Evolutionary conservation across 371 early-diverging fungal genomes (phyloP).

Genomic region (Caulochytrium protostelioides): DNA sequence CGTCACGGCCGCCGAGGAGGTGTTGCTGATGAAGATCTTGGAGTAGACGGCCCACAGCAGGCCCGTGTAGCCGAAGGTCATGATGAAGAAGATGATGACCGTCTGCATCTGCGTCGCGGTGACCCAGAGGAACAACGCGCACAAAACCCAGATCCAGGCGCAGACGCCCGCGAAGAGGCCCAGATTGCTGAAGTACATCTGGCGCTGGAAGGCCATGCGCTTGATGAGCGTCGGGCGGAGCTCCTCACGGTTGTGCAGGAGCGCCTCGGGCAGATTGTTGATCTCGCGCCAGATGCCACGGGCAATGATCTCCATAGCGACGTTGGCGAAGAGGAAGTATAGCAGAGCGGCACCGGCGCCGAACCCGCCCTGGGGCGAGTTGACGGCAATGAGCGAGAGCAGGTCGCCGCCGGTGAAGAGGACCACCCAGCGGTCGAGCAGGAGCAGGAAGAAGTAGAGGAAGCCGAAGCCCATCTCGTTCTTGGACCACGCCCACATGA

Average conservation of each 20-base stretch:
- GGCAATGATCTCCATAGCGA: background rate
- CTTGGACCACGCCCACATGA: conserved; percentile 1
- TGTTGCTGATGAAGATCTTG: background rate
- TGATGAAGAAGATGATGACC: background rate
- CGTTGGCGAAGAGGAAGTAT: background rate
- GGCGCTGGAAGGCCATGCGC: too few relatives aligned
- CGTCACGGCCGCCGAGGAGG: background rate
- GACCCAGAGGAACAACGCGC: background rate
- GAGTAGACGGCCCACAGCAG: background rate
- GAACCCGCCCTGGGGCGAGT: background rate
- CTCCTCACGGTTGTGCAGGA: too few relatives aligned
- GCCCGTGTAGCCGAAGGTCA: conserved; percentile 1
- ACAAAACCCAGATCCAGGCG: background rate
- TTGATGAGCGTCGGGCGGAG: too few relatives aligned
- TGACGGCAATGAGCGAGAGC: background rate
- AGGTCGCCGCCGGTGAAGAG: conserved; percentile 1
- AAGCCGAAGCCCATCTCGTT: conserved; percentile 1
- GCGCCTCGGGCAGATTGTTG: too few relatives aligned
- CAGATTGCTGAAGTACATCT: too few relatives aligned
- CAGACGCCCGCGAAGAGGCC: too few relatives aligned
- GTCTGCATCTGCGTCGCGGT: background rate
- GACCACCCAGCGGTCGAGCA: conserved; percentile 2
- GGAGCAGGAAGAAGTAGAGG: conserved; percentile 1
- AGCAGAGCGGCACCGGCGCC: conserved; percentile 1
- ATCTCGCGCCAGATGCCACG: background rate